Evolutionary conservation across 345 rosid species (phyloP).

Genomic region (Rubroshorea leprosula): DNA sequence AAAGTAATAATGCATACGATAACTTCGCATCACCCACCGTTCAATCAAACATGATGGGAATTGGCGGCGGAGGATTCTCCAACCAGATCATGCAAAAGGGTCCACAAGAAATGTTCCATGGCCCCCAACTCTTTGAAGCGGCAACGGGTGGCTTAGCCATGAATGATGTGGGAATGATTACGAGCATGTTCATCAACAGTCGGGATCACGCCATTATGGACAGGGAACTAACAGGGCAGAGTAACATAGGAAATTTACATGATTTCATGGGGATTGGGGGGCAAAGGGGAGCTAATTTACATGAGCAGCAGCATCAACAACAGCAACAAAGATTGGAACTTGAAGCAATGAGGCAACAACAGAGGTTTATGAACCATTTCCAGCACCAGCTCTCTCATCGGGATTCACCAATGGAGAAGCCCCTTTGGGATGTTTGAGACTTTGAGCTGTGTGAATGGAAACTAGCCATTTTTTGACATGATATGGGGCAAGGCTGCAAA

Average conservation of each 20-base stretch:
- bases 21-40: conserved; percentile 22
- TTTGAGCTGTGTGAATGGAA: too few relatives aligned
- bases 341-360: conserved; percentile 41
- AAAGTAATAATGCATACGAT: conserved; percentile 28
- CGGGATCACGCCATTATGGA: conserved; percentile 3
- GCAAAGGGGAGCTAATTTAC: conserved; percentile 23
- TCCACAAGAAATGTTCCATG: too few relatives aligned
- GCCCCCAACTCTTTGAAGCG: conserved; percentile 28
- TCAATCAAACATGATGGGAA: conserved; percentile 32
- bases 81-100: too few relatives aligned
- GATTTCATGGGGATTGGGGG: conserved; percentile 64
- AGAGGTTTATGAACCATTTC: conserved; percentile 35
- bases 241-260: too few relatives aligned
- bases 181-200: conserved; percentile 31
- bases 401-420: conserved; percentile 42
- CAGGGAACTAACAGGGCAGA: conserved; percentile 15
- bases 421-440: conserved; percentile 56
- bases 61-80: conserved; percentile 28
- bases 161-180: conserved; percentile 44
- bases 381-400: conserved; percentile 43
- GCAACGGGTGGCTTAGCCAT: conserved; percentile 19
- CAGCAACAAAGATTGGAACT: conserved; percentile 32
- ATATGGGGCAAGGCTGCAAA: too few relatives aligned
- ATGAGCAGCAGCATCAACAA: conserved; percentile 30
- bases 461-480: too few relatives aligned